A percentile compares a stretch with the other conserved stretches of the same genome.
These are phyloP conservation scores for Rhizophora apiculata DNA, from an alignment of 345 rosid genomes.

Conservation along the genomic window DNA sequence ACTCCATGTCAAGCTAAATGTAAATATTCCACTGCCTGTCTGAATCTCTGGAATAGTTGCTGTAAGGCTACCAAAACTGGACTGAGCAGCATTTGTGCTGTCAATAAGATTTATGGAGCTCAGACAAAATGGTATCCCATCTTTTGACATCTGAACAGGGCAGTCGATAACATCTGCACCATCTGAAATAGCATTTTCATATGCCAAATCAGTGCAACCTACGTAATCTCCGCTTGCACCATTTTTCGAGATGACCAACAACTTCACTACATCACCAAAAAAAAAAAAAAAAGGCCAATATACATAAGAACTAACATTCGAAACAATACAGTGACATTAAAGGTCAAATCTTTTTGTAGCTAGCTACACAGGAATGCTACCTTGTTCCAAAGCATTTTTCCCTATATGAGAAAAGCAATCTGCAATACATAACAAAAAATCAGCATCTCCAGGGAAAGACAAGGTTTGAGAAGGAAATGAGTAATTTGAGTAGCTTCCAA, in stretches of 20 bases:
- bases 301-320: neutral
- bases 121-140: slow-evolving; percentile 64
- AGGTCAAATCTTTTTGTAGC: neutral
- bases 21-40: slow-evolving; percentile 39
- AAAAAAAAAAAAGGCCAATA: slow-evolving; percentile 4
- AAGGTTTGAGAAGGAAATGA: neutral
- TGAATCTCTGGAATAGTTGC: slow-evolving; percentile 41
- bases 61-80: slow-evolving; percentile 40
- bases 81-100: slow-evolving; percentile 41
- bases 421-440: slow-evolving; percentile 34
- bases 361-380: slow-evolving; percentile 33
- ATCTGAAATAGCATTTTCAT: slow-evolving; percentile 59
- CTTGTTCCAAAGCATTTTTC: slow-evolving; percentile 53
- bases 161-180: slow-evolving; percentile 79
- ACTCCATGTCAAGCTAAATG: slow-evolving; percentile 66
- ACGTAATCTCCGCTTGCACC: slow-evolving; percentile 97
- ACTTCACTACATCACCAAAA: slow-evolving; percentile 36
- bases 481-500: neutral
- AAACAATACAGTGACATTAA: neutral
- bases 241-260: slow-evolving; percentile 57
- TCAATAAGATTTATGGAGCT: slow-evolving; percentile 55
- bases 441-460: neutral
- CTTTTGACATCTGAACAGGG: slow-evolving; percentile 78
- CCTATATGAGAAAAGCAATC: slow-evolving; percentile 71
- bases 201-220: slow-evolving; percentile 77